A percentile compares a stretch with the other conserved stretches of the same genome.
Evolutionary conservation across 768 basidiomycete species (phyloP).

Genomic region (Podaxis sp.): DNA sequence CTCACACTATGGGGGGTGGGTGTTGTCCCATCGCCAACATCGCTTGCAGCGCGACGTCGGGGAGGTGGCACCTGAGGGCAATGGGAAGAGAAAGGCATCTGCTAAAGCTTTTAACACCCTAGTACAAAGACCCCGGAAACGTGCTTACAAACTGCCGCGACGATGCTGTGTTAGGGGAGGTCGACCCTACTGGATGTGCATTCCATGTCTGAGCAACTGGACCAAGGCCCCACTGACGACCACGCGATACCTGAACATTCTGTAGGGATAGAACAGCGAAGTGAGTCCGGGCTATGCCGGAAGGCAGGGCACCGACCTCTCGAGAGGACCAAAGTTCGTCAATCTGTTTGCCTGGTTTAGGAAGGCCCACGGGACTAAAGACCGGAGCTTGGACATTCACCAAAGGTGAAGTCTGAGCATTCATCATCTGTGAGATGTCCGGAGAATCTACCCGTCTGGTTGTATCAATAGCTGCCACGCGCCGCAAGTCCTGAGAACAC

Average conservation of each 20-base stretch:
- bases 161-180: not conserved
- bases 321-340: constrained; percentile 29
- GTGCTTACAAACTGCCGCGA: constrained; percentile 2
- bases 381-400: constrained; percentile 27
- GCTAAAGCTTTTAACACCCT: not conserved
- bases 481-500: constrained; percentile 18
- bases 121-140: not conserved
- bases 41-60: constrained; percentile 1
- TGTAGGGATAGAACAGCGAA: not conserved
- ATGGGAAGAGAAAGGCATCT: constrained; percentile 3
- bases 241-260: constrained; percentile 18
- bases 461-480: constrained; percentile 4
- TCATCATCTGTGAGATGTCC: constrained; percentile 14
- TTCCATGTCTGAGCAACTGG: not conserved
- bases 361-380: constrained; percentile 28
- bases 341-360: constrained; percentile 27
- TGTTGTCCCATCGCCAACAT: not conserved
- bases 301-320: constrained; percentile 20
- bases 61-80: constrained; percentile 1
- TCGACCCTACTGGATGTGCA: not conserved
- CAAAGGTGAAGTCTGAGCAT: constrained; percentile 23
- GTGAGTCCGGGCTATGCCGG: not conserved
- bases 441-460: constrained; percentile 21
- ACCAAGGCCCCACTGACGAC: not conserved
- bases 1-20: not conserved